These are phyloP conservation scores for Claviceps citrina DNA, from an alignment of 2,329 filamentous ascomycete genomes.

Conservation along the genomic window DNA sequence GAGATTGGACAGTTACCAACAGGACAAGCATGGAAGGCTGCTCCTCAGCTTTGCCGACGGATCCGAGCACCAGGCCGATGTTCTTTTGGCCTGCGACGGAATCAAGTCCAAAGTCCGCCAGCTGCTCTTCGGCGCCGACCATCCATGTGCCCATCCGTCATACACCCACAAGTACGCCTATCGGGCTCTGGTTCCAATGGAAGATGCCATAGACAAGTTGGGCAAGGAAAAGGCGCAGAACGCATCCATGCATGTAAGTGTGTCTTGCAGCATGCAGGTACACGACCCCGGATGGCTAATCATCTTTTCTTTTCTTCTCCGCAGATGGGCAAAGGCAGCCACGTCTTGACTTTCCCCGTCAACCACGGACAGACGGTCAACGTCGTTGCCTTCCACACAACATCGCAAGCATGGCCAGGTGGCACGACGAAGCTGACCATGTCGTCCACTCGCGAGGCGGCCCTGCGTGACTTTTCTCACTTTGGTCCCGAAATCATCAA, in stretches of 20 bases:
- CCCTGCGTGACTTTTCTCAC: slow-evolving; percentile 2
- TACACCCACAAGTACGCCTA: slow-evolving; percentile 46
- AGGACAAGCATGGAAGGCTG: slow-evolving; percentile 11
- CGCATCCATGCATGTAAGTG: slow-evolving; percentile 3
- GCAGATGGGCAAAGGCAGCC: slow-evolving; percentile 4
- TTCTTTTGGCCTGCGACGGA: slow-evolving; percentile 45
- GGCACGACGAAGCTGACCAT: neutral
- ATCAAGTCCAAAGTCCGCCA: slow-evolving; percentile 42
- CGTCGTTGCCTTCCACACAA: slow-evolving; percentile 3
- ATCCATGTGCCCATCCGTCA: slow-evolving; percentile 21
- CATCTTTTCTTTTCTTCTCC: neutral
- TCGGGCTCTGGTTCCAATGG: slow-evolving; percentile 31
- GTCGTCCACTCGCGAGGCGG: slow-evolving; percentile 2
- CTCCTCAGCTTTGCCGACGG: slow-evolving; percentile 25
- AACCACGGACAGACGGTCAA: slow-evolving; percentile 4
- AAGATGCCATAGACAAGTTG: slow-evolving; percentile 33
- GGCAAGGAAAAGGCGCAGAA: slow-evolving; percentile 21
- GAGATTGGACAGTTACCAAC: slow-evolving; percentile 18
- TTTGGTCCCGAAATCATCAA: neutral
- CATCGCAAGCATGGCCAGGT: slow-evolving; percentile 1
- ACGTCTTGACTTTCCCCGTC: slow-evolving; percentile 4
- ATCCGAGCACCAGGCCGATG: slow-evolving; percentile 12
- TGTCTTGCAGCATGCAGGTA: no score
- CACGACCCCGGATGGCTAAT: no score
- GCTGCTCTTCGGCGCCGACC: slow-evolving; percentile 29